These are phyloP conservation scores for Alternaria arbusti DNA, from an alignment of 2,329 filamentous ascomycete genomes.

Conservation along the genomic window DNA sequence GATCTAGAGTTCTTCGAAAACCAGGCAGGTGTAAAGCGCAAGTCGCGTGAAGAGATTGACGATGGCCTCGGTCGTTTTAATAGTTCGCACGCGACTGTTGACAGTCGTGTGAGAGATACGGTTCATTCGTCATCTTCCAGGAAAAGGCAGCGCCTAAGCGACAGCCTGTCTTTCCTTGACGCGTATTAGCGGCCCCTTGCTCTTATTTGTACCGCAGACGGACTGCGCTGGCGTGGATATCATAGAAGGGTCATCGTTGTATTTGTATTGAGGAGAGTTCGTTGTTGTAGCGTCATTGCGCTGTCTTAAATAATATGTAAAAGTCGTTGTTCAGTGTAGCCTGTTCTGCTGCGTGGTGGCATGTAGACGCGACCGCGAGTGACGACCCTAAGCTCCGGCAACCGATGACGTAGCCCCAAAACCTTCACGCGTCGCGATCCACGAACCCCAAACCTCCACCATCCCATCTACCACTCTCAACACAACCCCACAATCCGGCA, in stretches of 20 bases:
- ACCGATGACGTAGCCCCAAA: constrained; percentile 16
- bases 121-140: neutral
- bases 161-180: neutral
- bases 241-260: neutral
- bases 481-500: neutral
- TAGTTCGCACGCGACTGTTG: neutral
- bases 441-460: neutral
- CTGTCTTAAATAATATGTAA: neutral
- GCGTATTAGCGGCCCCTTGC: neutral
- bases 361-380: neutral
- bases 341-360: no score
- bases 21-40: neutral
- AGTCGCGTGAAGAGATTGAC: neutral
- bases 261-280: neutral
- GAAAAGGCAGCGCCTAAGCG: neutral
- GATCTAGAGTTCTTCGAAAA: neutral
- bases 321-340: neutral
- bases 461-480: neutral
- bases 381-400: neutral
- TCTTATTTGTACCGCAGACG: neutral
- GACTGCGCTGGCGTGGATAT: neutral
- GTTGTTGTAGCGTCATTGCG: neutral
- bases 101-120: no score
- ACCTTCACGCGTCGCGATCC: constrained; percentile 2
- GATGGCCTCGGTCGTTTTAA: neutral